A percentile compares a stretch with the other conserved stretches of the same genome.
phyloP scores from a whole-genome alignment of 805 yeast species.

The Suhomyces xylopsoci region DNA sequence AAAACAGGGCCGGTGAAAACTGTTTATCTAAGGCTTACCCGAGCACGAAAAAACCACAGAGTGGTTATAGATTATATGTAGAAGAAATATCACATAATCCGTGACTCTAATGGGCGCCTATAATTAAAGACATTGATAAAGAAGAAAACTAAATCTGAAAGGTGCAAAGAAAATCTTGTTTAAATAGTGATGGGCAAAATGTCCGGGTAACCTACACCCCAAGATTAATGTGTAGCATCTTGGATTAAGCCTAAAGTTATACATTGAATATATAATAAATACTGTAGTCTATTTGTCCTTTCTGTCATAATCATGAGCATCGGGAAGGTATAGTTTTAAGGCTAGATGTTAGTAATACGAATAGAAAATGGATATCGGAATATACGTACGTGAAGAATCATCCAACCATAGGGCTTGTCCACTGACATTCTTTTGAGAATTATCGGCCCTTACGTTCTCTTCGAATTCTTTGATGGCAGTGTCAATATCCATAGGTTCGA shows the following conservation, averaged over 20 bases:
- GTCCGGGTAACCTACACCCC: slow-evolving; percentile 8
- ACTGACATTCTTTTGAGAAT: slow-evolving; percentile 51
- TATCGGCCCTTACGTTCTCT: slow-evolving; percentile 54
- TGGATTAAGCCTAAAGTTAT: neutral
- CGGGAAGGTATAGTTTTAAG: slow-evolving; percentile 53
- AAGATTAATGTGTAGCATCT: neutral
- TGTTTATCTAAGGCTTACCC: slow-evolving; percentile 83
- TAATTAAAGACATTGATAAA: slow-evolving; percentile 41
- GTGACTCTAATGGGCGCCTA: slow-evolving; percentile 89
- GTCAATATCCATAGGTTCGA: slow-evolving; percentile 56
- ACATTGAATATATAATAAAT: neutral
- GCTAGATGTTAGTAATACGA: slow-evolving; percentile 18
- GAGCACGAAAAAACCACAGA: slow-evolving; percentile 72
- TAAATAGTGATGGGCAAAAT: slow-evolving; percentile 4
- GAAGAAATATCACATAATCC: slow-evolving; percentile 47
- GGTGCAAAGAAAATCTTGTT: slow-evolving; percentile 1
- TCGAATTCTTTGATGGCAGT: slow-evolving; percentile 55
- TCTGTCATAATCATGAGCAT: slow-evolving; percentile 56
- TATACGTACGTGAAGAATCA: slow-evolving; percentile 41
- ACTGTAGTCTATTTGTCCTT: slow-evolving; percentile 12
- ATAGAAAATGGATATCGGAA: neutral
- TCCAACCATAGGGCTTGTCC: slow-evolving; percentile 60
- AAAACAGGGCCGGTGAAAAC: slow-evolving; percentile 51
- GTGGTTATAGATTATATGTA: slow-evolving; percentile 46
- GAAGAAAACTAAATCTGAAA: slow-evolving; percentile 19